phyloP scores from a whole-genome alignment of 164 flowering plant genomes.

The Taxillus chinensis region DNA sequence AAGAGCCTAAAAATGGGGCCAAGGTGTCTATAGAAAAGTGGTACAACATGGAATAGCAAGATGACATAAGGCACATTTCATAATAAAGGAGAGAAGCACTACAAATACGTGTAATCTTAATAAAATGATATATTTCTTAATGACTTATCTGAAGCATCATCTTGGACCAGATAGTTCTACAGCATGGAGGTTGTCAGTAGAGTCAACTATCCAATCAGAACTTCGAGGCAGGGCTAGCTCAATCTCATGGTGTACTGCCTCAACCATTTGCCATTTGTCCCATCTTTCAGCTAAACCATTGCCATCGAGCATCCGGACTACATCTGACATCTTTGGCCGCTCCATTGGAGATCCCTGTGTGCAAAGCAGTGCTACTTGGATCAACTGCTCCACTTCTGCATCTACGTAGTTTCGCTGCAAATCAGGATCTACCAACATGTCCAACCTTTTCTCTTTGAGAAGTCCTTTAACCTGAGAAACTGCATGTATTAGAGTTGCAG shows the following conservation, averaged over 20 bases:
- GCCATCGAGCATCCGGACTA: constrained; percentile 15
- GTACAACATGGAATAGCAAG: too few species aligned
- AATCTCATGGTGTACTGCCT: constrained; percentile 7
- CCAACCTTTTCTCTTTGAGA: constrained; percentile 13
- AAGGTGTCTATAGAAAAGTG: too few species aligned
- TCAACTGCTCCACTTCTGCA: constrained; percentile 14
- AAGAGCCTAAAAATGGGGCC: too few species aligned
- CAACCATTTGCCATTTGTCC: constrained; percentile 17
- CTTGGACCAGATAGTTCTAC: constrained; percentile 33
- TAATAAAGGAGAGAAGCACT: too few species aligned
- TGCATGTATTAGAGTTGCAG: neutral
- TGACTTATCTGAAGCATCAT: constrained; percentile 7
- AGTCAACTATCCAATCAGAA: constrained; percentile 25
- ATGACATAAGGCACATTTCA: too few species aligned
- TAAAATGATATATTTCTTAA: too few species aligned
- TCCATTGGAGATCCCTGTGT: constrained; percentile 10
- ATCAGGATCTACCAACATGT: constrained; percentile 11
- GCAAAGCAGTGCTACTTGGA: constrained; percentile 15
- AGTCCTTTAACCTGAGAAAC: constrained; percentile 20
- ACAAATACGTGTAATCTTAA: too few species aligned
- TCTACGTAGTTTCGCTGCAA: constrained; percentile 11
- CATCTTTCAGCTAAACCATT: constrained; percentile 14
- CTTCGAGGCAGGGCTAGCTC: constrained; percentile 1
- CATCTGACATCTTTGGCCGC: constrained; percentile 16
- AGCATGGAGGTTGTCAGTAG: constrained; percentile 20